Evolutionary conservation across 2,329 filamentous ascomycete species (phyloP), one percentile per base, ranked within the genome.

Genomic region (Penicillium sp.): DNA sequence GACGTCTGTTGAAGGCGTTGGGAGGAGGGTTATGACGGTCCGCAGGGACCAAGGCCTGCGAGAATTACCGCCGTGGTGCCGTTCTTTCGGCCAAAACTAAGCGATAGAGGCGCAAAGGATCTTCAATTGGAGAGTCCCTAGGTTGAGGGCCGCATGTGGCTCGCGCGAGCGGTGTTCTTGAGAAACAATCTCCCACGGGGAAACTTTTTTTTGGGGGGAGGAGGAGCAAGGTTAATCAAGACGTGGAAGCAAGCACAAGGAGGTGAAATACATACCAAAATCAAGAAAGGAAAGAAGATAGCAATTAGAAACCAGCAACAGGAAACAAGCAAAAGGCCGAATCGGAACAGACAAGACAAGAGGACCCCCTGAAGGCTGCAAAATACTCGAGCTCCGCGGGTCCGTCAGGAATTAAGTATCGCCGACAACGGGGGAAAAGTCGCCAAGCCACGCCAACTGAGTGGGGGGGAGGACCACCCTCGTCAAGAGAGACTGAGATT

Each of bases 321-420:
- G 36, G 47, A 29, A 21, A 37, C 34, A 36, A 54, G 48, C 51
- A 37, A 36, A 26, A 45, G 46, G 24, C 29, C 43, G 18, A 37
- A 11, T 29, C 33, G 52, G 52, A 56, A 46, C 34, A 52, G 51
- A 64, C 56, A 51, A 57, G 55, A 46, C n/a, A 54, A 48, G 58
- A 56, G 46, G 48, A 58, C 50, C 63, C 63, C 63, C 63, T 64
- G 62, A 64, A 57, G 59, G 58, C 55, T 55, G 56, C 59, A 59
- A 65, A 64, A 65, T 65, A 65, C 52, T 60, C 34, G 51, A 55
- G 51, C 47, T 58, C 50, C 46, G 21, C 37, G 60, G 59, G 44
- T 46, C 58, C 55, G 52, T 56, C 54, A 60, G 63, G 63, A 65
- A 65, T 60, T 64, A 65, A 64, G 63, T 65, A 65, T 62, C 40